Conservation (phyloP, 768 basidiomycete species). For the Leccinum uliginosum region DNA sequence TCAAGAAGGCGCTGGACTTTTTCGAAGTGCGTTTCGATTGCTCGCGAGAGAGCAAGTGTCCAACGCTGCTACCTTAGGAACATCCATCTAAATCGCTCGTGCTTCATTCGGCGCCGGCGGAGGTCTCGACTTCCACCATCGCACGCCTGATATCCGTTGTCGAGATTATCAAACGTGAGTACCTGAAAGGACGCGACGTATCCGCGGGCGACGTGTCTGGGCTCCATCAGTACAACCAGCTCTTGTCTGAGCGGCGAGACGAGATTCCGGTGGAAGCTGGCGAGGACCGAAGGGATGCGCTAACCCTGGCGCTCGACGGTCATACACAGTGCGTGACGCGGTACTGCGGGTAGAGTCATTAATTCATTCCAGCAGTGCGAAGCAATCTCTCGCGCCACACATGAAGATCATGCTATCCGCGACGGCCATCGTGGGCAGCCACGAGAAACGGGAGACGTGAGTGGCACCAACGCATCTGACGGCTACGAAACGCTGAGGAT, state of each 20-base stretch:
- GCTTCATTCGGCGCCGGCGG: constrained; percentile 55
- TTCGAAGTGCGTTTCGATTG: constrained; percentile 42
- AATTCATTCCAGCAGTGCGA: constrained; percentile 36
- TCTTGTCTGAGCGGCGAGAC: constrained; percentile 42
- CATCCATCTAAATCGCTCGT: constrained; percentile 46
- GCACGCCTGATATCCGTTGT: constrained; percentile 72
- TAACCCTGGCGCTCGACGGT: constrained; percentile 46
- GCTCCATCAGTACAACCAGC: constrained; percentile 74
- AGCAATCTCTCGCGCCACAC: constrained; percentile 55
- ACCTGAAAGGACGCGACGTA: constrained; percentile 47
- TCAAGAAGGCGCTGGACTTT: constrained; percentile 49
- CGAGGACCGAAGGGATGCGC: constrained; percentile 25
- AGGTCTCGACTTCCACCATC: constrained; percentile 34
- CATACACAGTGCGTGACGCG: constrained; percentile 50
- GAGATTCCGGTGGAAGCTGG: constrained; percentile 30
- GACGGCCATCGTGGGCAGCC: constrained; percentile 37
- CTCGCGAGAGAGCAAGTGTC: background rate
- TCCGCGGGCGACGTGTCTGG: constrained; percentile 45
- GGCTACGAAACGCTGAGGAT: constrained; percentile 7
- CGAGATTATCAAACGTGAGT: constrained; percentile 85
- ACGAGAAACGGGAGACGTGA: constrained; percentile 38
- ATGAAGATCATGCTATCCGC: constrained; percentile 67
- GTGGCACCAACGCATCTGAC: background rate
- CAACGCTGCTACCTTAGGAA: constrained; percentile 33
- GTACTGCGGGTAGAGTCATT: background rate